Percentiles rank a stretch among this genome's conserved stretches.
Conservation (phyloP, 2,329 filamentous ascomycete genomes). For the Shiraia bambusicola region DNA sequence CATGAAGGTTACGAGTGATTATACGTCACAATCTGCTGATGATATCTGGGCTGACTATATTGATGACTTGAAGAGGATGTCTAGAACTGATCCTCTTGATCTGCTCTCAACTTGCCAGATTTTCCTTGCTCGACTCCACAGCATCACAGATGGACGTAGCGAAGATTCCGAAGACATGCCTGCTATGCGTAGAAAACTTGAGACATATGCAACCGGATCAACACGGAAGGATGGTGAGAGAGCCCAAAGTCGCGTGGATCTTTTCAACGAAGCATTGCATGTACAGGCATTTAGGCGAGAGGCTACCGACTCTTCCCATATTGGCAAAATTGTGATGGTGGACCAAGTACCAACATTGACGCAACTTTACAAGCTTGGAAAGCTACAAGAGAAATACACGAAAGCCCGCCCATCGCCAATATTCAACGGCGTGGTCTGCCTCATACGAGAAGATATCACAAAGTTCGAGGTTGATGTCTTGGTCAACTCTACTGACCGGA, state of each 20-base stretch:
- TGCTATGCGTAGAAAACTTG: conserved; percentile 21
- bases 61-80: conserved; percentile 16
- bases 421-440: conserved; percentile 32
- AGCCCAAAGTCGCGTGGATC: conserved; percentile 15
- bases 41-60: conserved; percentile 32
- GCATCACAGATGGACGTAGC: conserved; percentile 1
- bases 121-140: conserved; percentile 16
- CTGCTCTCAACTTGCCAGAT: conserved; percentile 25
- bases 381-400: conserved; percentile 27
- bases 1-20: conserved; percentile 15
- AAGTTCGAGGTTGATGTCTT: conserved; percentile 35
- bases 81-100: conserved; percentile 17
- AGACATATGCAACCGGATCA: conserved; percentile 17
- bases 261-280: conserved; percentile 30
- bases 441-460: conserved; percentile 39
- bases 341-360: conserved; percentile 31
- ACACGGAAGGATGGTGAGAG: conserved; percentile 15
- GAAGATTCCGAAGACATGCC: conserved; percentile 23
- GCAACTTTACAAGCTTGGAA: conserved; percentile 28
- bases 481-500: conserved; percentile 34
- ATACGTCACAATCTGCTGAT: conserved; percentile 4
- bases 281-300: conserved; percentile 26
- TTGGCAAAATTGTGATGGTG: conserved; percentile 21
- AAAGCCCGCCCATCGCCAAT: conserved; percentile 20
- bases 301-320: neutral